Evolutionary conservation across 2,329 filamentous ascomycete species (phyloP).

Genomic region (Rutstroemia sydowiana): DNA sequence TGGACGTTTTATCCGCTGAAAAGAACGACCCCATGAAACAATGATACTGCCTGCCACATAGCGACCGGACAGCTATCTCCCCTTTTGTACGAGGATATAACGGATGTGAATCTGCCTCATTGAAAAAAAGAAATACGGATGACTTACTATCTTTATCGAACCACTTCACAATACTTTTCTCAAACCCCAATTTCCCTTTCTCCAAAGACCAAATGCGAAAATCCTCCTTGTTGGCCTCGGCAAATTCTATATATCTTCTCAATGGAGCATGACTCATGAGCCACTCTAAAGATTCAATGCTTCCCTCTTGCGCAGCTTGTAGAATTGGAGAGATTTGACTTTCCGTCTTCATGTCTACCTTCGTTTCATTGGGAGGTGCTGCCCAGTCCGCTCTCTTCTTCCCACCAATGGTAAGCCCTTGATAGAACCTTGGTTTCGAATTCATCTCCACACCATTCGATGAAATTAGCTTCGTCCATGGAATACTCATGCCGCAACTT

Average conservation of each 20-base stretch:
- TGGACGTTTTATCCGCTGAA: too few relatives aligned
- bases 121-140: neutral
- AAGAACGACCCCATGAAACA: too few relatives aligned
- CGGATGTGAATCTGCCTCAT: slow-evolving; percentile 3
- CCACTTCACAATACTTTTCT: slow-evolving; percentile 55
- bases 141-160: slow-evolving; percentile 50
- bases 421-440: slow-evolving; percentile 64
- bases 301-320: slow-evolving; percentile 47
- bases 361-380: slow-evolving; percentile 48
- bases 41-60: too few relatives aligned
- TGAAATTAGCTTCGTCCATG: slow-evolving; percentile 58
- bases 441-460: slow-evolving; percentile 56
- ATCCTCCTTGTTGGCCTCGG: slow-evolving; percentile 53
- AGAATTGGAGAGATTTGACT: slow-evolving; percentile 51
- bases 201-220: slow-evolving; percentile 54
- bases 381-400: slow-evolving; percentile 72
- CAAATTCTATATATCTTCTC: slow-evolving; percentile 62
- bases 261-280: slow-evolving; percentile 65
- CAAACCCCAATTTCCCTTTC: slow-evolving; percentile 54
- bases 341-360: slow-evolving; percentile 33
- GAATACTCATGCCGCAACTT: slow-evolving; percentile 59
- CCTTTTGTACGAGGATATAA: too few relatives aligned
- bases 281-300: slow-evolving; percentile 66
- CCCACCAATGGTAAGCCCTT: slow-evolving; percentile 68
- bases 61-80: too few relatives aligned